Base-by-base conservation (phyloP, 2,329 filamentous ascomycete species). In the Ophiocordyceps camponoti-leonardi region DNA sequence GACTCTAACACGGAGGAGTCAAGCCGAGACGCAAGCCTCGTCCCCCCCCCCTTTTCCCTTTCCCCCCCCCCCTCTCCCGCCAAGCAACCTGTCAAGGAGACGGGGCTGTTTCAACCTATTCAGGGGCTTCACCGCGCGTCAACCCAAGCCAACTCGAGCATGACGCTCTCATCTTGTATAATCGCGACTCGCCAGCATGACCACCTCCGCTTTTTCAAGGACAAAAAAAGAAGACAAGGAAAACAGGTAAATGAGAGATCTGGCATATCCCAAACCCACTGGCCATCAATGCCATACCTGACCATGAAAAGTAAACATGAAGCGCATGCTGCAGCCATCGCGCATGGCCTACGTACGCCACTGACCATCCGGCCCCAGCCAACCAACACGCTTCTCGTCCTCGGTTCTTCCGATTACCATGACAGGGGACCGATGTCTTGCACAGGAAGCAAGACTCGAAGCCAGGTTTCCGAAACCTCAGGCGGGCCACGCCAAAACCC, bases 401-500 rank as follows among this genome's bases (percentile, higher is more conserved):
- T 41, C 39, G 39, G 39, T 20, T 23, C 13, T 41, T 23, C 39
- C 39, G 39, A 22, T 41, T 8, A 6, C 20, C 19, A 41, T 22
- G 39, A 41, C 39, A 22, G 39, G 39, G 39, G 39, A 23, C n/a
- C 39, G 33, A 16, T 18, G 33, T 35, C 33, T 41, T 22, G 39
- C 20, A 28, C n/a, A 39, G n/a, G 35, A 11, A 23, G 11, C 23
- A 43, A 30, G 26, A 43, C 30, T 44, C 42, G 31, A 44, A 31
- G n/a, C 41, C 30, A 39, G 33, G 33, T 31, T 45, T 20, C 44
- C 44, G 44, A 45, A 45, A 45, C 43, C n/a, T 44, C n/a, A 33
- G 19, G 42, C 30, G 42, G 30, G 13, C 43, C 31, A 44, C 43
- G 31, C 33, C 35, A 39, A 41, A 30, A 26, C 41, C 45, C 45